Conservation (phyloP, 768 basidiomycete genomes). For the Russula sp. region DNA sequence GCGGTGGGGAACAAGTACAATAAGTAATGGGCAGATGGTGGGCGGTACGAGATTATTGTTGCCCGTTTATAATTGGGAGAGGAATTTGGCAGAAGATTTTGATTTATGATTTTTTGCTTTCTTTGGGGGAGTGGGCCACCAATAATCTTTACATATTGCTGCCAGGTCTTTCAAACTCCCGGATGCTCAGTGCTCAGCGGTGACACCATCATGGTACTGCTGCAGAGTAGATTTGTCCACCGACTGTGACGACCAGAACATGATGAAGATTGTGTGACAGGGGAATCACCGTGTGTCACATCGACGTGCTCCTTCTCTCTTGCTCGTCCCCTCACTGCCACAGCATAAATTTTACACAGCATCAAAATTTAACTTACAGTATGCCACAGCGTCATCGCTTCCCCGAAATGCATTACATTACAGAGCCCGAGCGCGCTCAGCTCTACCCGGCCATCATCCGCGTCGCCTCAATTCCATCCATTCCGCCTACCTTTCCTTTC, state of each 20-base stretch:
- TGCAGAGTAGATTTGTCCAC: no score
- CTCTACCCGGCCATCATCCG: slow-evolving; percentile 18
- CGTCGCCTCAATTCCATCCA: slow-evolving; percentile 13
- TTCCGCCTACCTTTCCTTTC: slow-evolving; percentile 21
- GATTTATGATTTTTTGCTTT: not conserved
- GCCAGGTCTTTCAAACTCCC: no score
- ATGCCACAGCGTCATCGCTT: not conserved
- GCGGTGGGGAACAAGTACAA: slow-evolving; percentile 1
- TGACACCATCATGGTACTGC: no score
- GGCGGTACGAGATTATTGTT: not conserved
- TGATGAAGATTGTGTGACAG: not conserved
- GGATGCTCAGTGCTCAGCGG: no score
- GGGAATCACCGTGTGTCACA: not conserved
- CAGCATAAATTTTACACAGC: not conserved
- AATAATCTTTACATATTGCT: no score
- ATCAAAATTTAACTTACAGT: not conserved
- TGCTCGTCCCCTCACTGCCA: not conserved
- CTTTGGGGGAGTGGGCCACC: no score
- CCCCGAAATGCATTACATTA: slow-evolving; percentile 24
- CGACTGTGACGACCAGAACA: no score
- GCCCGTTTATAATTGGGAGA: not conserved
- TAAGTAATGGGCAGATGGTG: not conserved
- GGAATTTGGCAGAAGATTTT: not conserved
- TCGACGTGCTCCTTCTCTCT: not conserved
- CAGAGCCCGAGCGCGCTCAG: slow-evolving; percentile 22